Base-by-base conservation (phyloP, 768 basidiomycete species). In the Crassisporium funariophilum region DNA sequence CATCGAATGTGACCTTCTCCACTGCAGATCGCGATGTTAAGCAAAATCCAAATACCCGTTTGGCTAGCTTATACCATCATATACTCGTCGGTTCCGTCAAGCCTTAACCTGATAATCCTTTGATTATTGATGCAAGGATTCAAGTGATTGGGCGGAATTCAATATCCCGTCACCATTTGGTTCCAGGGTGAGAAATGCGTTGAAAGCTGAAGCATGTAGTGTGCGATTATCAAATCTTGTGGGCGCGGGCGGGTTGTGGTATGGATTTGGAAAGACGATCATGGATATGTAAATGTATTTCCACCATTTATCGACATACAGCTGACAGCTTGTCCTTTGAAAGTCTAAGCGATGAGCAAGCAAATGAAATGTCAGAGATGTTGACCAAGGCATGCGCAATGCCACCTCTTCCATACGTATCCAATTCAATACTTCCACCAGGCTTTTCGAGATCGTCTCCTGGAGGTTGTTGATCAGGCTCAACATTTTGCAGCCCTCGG, bases 1-100 rank as follows among this genome's bases (percentile, higher is more conserved):
- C 44, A n/a, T 35, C n/a, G 10, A 43, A 31, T 31, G 33, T 24
- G 16, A 36, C 20, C 41, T 13, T 29, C 35, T 5, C 20, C 25
- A 16, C 33, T 4, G 19, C 49, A 97, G 94, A 91, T 98, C 47
- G 81, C 84, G 49, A 75, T 82, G 11, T 69, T 78, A 22, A 83
- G 81, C 60, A 95, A 92, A 62, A 70, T 88, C 2, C 86, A 89
- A 54, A 72, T 98, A 8, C 93, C 95, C 2, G 80, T 94, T 54
- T 98, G 95, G 95, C 77, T 98, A 40, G 90, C 87, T 0, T 89
- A 92, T 56, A 88, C 86, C 43, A 75, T 95, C 45, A 79, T 93
- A 39, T 84, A 85, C 59, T 87, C 88, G 89, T 92, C 38, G 38
- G 74, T 66, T 17, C 17, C 7, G 9, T 8, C 15, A 9, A 23